A percentile compares a stretch with the other conserved stretches of the same genome.
These are phyloP conservation scores for Ceratobasidium sp. DNA, from an alignment of 1,284 basidiomycete genomes.

Conservation along the genomic window DNA sequence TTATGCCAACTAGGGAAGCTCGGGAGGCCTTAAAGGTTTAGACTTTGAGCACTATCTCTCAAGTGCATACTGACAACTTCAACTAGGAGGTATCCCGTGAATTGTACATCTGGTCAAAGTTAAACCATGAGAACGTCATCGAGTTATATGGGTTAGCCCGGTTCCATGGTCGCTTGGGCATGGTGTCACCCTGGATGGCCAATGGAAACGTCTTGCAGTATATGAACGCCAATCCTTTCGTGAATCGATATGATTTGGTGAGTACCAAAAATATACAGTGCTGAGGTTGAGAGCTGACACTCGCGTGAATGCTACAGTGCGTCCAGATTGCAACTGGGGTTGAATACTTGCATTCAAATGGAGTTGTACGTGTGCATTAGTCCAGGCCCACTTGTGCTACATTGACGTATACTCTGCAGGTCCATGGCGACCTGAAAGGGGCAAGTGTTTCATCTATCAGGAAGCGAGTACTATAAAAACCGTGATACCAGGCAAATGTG, in stretches of 20 bases:
- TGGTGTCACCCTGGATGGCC: constrained; percentile 16
- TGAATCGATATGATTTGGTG: neutral
- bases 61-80: neutral
- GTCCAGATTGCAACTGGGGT: neutral
- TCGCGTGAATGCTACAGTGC: neutral
- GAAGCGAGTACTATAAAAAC: neutral
- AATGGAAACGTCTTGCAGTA: neutral
- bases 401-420: neutral
- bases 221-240: neutral
- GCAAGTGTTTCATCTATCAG: neutral
- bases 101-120: neutral
- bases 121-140: constrained; percentile 3
- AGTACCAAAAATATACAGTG: neutral
- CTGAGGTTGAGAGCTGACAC: neutral
- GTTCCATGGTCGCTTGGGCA: neutral
- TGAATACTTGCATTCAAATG: neutral
- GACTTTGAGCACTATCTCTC: neutral
- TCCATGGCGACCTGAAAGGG: constrained; percentile 27
- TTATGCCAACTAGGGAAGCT: neutral
- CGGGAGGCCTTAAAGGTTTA: neutral
- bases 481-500: constrained; percentile 1
- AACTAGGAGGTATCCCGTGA: neutral
- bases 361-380: neutral
- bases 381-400: neutral
- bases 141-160: neutral